phyloP scores from a whole-genome alignment of 805 yeast species.

The Yamadazyma laniorum region DNA sequence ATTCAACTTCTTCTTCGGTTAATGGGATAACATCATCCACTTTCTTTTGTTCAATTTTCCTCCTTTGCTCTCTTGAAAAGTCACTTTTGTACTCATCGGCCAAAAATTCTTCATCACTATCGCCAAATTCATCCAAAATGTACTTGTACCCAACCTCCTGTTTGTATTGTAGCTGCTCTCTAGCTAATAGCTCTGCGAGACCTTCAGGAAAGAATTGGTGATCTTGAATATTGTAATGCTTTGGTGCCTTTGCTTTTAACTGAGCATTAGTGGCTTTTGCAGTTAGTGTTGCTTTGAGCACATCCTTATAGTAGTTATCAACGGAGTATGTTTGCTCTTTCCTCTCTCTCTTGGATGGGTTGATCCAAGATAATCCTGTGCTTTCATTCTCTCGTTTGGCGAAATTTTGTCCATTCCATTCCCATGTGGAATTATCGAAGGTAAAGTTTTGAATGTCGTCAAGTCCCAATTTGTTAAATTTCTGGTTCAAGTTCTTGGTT shows the following conservation, averaged over 20 bases:
- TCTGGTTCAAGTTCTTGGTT: constrained; percentile 74
- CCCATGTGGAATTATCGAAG: constrained; percentile 85
- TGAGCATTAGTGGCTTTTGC: constrained; percentile 16
- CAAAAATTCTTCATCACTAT: constrained; percentile 47
- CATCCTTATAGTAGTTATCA: constrained; percentile 75
- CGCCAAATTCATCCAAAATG: constrained; percentile 60
- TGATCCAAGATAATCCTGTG: constrained; percentile 57
- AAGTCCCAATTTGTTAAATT: constrained; percentile 80
- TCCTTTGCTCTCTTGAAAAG: constrained; percentile 34
- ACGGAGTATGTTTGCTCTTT: constrained; percentile 77
- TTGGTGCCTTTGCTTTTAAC: constrained; percentile 55
- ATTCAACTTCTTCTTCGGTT: constrained; percentile 57
- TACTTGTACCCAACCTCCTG: constrained; percentile 59
- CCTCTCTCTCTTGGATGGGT: constrained; percentile 72
- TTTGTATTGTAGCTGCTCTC: constrained; percentile 65
- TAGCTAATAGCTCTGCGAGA: constrained; percentile 51
- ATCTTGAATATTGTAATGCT: constrained; percentile 60
- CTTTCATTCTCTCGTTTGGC: constrained; percentile 52
- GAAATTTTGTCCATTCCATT: constrained; percentile 92
- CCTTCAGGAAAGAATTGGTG: constrained; percentile 69
- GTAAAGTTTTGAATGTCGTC: constrained; percentile 93
- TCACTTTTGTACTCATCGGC: constrained; percentile 47
- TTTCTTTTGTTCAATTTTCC: constrained; percentile 49
- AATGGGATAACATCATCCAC: constrained; percentile 58
- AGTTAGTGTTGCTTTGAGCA: constrained; percentile 39